Conservation (phyloP, 2,329 filamentous ascomycete species). For the Coleophoma cylindrospora region DNA sequence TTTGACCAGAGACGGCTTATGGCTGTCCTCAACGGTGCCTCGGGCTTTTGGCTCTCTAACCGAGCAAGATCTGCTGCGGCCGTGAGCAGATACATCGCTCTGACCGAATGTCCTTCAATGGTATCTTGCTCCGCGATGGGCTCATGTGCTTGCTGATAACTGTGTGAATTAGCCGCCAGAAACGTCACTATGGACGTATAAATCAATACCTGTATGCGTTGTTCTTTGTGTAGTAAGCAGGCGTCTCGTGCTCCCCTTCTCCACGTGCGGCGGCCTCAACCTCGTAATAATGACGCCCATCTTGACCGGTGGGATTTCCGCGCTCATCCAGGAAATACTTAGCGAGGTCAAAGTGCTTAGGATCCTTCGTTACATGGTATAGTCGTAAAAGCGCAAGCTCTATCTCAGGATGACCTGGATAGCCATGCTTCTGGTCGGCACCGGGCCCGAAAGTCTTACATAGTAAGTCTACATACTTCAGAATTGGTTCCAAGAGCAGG, state of each 20-base stretch:
- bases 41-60: conserved; percentile 21
- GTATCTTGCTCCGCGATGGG: conserved; percentile 48
- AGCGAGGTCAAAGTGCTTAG: conserved; percentile 39
- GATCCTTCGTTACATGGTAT: conserved; percentile 32
- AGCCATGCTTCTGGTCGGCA: conserved; percentile 46
- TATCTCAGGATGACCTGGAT: conserved; percentile 55
- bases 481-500: conserved; percentile 43
- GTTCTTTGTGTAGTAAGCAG: conserved; percentile 39
- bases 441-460: conserved; percentile 44
- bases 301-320: conserved; percentile 44
- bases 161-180: conserved; percentile 32
- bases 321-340: conserved; percentile 53
- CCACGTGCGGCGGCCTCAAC: conserved; percentile 45
- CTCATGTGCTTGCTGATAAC: conserved; percentile 52
- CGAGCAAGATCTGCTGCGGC: conserved; percentile 50
- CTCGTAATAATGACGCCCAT: conserved; percentile 48
- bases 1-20: conserved; percentile 50
- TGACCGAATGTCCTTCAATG: conserved; percentile 54
- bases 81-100: conserved; percentile 56
- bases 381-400: conserved; percentile 43
- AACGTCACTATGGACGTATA: too few species aligned
- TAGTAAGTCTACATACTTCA: conserved; percentile 50
- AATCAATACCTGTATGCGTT: conserved; percentile 29
- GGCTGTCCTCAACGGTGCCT: conserved; percentile 17
- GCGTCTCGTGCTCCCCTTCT: conserved; percentile 40